Conservation (phyloP, 2,329 filamentous ascomycete genomes). For the Fusarium tjaetaba region DNA sequence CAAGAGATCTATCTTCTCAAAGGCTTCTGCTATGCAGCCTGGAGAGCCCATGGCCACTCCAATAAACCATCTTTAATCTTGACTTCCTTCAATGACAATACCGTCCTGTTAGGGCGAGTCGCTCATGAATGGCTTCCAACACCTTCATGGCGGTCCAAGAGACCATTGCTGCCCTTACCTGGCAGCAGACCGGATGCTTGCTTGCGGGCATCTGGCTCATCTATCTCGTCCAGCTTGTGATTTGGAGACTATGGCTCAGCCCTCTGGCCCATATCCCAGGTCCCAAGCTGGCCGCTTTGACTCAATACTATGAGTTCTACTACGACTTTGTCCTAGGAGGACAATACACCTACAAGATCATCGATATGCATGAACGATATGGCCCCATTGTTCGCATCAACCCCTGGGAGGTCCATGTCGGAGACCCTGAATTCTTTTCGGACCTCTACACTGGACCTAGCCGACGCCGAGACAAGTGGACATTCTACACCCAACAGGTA, state of each 20-base stretch:
- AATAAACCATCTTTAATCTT: constrained; percentile 11
- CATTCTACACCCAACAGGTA: constrained; percentile 51
- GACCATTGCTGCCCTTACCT: constrained; percentile 35
- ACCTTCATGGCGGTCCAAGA: constrained; percentile 42
- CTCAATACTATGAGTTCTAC: constrained; percentile 55
- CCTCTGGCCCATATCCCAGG: constrained; percentile 53
- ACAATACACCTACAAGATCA: constrained; percentile 55
- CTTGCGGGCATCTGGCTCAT: constrained; percentile 42
- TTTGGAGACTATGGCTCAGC: constrained; percentile 51
- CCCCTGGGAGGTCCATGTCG: constrained; percentile 53
- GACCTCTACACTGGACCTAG: constrained; percentile 50
- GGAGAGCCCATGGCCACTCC: constrained; percentile 40
- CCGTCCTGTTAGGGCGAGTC: constrained; percentile 41
- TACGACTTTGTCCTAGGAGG: constrained; percentile 55
- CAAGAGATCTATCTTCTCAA: constrained; percentile 18
- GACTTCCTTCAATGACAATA: constrained; percentile 42
- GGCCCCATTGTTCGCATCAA: constrained; percentile 54
- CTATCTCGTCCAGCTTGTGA: constrained; percentile 44
- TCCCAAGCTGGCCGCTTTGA: constrained; percentile 52
- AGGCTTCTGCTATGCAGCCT: constrained; percentile 39
- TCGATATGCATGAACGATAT: constrained; percentile 54
- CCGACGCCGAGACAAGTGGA: constrained; percentile 47
- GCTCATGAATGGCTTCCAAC: constrained; percentile 40
- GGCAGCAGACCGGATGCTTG: constrained; percentile 41
- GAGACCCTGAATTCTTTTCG: constrained; percentile 51